phyloP scores from a whole-genome alignment of 169 alveolate genomes.

The Theileria orientalis region DNA sequence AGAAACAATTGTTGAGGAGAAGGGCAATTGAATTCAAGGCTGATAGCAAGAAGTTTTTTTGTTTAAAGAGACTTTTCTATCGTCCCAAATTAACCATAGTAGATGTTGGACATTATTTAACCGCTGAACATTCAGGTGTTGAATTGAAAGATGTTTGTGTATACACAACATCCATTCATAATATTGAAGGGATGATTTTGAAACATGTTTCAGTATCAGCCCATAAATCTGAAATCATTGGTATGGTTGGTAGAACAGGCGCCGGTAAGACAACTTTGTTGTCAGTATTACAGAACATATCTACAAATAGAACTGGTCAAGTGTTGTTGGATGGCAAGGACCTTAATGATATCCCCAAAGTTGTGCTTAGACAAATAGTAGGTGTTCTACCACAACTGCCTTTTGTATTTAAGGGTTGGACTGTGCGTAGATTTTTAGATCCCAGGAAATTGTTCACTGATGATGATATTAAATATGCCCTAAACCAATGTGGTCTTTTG shows the following conservation, averaged over 20 bases:
- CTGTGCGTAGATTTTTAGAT: slow-evolving; percentile 55
- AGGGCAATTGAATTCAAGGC: too few species aligned
- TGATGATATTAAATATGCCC: slow-evolving; percentile 32
- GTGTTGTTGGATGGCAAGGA: too few species aligned
- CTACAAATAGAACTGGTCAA: too few species aligned
- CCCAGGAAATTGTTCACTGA: slow-evolving; percentile 54
- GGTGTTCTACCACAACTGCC: slow-evolving; percentile 62
- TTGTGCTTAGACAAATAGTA: slow-evolving; percentile 24
- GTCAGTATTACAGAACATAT: too few species aligned
- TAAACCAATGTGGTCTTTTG: slow-evolving; percentile 55
- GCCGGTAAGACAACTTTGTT: too few species aligned
- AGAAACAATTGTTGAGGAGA: background rate
- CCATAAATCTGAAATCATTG: too few species aligned
- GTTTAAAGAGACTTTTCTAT: background rate
- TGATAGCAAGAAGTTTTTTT: background rate
- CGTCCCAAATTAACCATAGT: background rate
- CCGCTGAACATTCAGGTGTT: too few species aligned
- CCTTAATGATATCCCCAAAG: too few species aligned
- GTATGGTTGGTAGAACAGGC: too few species aligned
- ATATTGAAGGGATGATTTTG: background rate
- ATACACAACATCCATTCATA: background rate
- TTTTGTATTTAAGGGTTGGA: too few species aligned
- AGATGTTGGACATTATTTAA: background rate
- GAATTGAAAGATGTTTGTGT: too few species aligned
- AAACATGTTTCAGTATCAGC: too few species aligned